Evolutionary conservation across 306 rosid genomes (phyloP), one percentile per base, ranked within the genome.

Genomic region (Corylus americana): DNA sequence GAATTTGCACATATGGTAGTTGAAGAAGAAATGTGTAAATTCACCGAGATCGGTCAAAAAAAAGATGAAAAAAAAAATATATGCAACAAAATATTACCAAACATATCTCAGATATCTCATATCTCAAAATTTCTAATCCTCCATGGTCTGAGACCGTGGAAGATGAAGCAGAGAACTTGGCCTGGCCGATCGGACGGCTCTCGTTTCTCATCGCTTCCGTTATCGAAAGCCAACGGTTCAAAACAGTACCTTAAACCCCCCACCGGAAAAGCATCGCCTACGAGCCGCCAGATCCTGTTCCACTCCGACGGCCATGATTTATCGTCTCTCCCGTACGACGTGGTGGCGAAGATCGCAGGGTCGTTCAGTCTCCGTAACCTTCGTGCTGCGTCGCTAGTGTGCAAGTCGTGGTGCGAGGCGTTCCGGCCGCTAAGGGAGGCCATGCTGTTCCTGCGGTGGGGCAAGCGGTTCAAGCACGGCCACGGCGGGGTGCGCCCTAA

Each of bases 381-480:
- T 18, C 84, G 76, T 49, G 83, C 89, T 16, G 93, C 93, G 71
- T 91, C 97, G 2, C 72, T 86, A 42, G 98, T 88, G 14, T 94
- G 97, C 80, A 87, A 85, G 86, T 76, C 97, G 5, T 94, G 98
- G 98, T 66, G 81, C 54, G 89, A 92, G 70, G 98, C 91, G 49
- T 84, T 92, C 31, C 84, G 78, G 76, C 91, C 91, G 37, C 77
- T 87, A 78, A 89, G 97, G 78, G 92, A 91, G 86, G 97, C 91
- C 48, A 88, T 91, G 97, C 35, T 83, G 78, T 83, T 87, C 22
- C 71, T 91, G 70, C 67, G 74, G 74, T 81, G 90, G 97, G 97
- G 98, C 48, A 95, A 95, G 80, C 85, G 87, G 58, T 89, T 90
- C 88, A 92, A 95, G 89, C 98, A 95, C 73, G 98, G 97, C 47